These are phyloP conservation scores for Arabis hirsuta DNA, from an alignment of 345 rosid species.

Conservation along the genomic window DNA sequence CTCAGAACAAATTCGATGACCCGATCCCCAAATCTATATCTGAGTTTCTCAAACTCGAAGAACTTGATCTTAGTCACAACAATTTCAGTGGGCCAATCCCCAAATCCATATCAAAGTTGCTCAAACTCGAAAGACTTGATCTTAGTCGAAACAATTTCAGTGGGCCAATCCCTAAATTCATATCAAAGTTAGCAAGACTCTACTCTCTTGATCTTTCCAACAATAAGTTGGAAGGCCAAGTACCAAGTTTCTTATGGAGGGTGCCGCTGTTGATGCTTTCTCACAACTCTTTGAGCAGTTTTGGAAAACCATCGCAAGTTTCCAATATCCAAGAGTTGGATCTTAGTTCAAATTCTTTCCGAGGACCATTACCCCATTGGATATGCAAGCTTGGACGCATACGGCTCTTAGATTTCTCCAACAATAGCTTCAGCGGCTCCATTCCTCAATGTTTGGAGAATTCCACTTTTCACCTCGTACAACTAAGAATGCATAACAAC, in stretches of 20 bases:
- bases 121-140: no score
- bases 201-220: not conserved
- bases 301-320: not conserved
- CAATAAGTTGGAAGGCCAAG: not conserved
- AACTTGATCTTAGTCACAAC: no score
- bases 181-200: no score
- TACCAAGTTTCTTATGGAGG: constrained; percentile 1
- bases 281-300: constrained; percentile 13
- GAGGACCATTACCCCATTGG: constrained; percentile 41
- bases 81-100: no score
- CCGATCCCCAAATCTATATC: constrained; percentile 13
- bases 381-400: constrained; percentile 34
- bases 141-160: no score
- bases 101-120: no score
- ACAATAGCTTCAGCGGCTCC: constrained; percentile 41
- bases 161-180: no score
- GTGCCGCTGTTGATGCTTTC: not conserved
- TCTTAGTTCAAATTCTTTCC: constrained; percentile 8
- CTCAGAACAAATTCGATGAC: constrained; percentile 4
- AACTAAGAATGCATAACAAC: constrained; percentile 7
- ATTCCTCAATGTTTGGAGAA: constrained; percentile 42
- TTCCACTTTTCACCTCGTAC: no score
- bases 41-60: not conserved
- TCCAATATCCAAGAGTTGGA: not conserved
- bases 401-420: constrained; percentile 45